Conservation (phyloP, 176 grass and related monocot genomes). For the Triticum monococcum region DNA sequence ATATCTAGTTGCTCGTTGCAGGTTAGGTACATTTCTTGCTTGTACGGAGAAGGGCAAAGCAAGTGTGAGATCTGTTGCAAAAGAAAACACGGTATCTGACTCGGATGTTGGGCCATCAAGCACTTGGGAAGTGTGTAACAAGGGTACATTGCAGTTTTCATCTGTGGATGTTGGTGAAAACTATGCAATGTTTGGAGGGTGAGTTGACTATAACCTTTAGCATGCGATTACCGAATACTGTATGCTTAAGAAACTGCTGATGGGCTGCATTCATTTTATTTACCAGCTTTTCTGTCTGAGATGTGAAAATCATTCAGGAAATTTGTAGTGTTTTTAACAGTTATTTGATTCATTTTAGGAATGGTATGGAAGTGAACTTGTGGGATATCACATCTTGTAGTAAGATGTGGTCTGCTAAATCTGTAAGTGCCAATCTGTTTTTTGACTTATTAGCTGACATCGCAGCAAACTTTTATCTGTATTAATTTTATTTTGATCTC, state of each 20-base stretch:
- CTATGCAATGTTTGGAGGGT: conserved; percentile 94
- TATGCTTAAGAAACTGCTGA: not conserved
- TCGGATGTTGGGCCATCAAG: conserved; percentile 41
- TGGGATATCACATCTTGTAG: conserved; percentile 78
- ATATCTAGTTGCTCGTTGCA: conserved; percentile 34
- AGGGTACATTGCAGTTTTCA: conserved; percentile 61
- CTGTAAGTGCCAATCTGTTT: conserved; percentile 52
- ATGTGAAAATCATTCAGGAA: not conserved
- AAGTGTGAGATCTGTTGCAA: conserved; percentile 51
- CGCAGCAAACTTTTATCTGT: not conserved
- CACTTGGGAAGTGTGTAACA: conserved; percentile 74
- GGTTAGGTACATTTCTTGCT: conserved; percentile 67
- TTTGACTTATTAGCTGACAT: not conserved
- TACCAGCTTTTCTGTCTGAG: not conserved
- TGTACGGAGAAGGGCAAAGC: conserved; percentile 83
- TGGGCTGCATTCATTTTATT: not conserved
- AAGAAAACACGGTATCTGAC: conserved; percentile 36
- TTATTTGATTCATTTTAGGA: conserved; percentile 46
- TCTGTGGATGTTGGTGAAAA: conserved; percentile 67
- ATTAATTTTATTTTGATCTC: conserved; percentile 28
- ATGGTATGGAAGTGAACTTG: conserved; percentile 76
- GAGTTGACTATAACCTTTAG: conserved; percentile 20
- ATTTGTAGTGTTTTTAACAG: not conserved
- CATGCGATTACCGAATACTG: not conserved
- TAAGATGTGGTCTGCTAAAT: conserved; percentile 89